Evolutionary conservation across 208 protist genomes (phyloP).

Genomic region (Trypanosoma mega): DNA sequence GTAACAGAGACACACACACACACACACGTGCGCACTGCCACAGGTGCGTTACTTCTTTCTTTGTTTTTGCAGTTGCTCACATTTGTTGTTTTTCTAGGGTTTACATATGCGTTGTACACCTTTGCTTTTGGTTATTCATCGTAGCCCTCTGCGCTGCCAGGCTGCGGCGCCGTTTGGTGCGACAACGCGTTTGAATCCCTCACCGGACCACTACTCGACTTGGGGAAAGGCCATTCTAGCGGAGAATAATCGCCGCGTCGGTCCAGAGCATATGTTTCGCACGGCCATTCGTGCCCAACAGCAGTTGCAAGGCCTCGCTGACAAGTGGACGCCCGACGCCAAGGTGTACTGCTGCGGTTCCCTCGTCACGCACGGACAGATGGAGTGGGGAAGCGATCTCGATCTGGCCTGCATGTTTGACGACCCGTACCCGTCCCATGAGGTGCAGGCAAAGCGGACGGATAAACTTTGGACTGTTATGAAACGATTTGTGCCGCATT

Average conservation of each 20-base stretch:
- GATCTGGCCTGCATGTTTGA: slow-evolving; percentile 91
- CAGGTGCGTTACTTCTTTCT: no score
- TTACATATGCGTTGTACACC: slow-evolving; percentile 1
- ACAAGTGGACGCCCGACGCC: slow-evolving; percentile 89
- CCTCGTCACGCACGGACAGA: slow-evolving; percentile 85
- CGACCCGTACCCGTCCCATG: slow-evolving; percentile 79
- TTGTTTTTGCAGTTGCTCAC: no score
- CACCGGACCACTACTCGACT: slow-evolving; percentile 66
- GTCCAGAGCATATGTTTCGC: slow-evolving; percentile 84
- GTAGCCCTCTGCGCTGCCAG: slow-evolving; percentile 2
- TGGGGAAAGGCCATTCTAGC: slow-evolving; percentile 76
- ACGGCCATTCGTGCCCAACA: slow-evolving; percentile 76
- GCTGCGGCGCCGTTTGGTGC: not conserved
- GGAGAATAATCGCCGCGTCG: slow-evolving; percentile 81
- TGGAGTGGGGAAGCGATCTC: slow-evolving; percentile 91
- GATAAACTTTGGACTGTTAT: slow-evolving; percentile 89
- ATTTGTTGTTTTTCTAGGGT: not conserved
- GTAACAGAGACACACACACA: no score
- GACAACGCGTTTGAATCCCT: slow-evolving; percentile 36
- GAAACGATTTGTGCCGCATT: slow-evolving; percentile 85
- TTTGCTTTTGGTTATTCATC: not conserved
- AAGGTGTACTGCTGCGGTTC: slow-evolving; percentile 90
- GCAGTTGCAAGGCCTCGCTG: slow-evolving; percentile 79
- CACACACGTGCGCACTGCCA: no score
- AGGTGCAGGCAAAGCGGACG: slow-evolving; percentile 77